These are phyloP conservation scores for Ogataea neopini DNA, from an alignment of 805 yeast genomes.

Conservation along the genomic window DNA sequence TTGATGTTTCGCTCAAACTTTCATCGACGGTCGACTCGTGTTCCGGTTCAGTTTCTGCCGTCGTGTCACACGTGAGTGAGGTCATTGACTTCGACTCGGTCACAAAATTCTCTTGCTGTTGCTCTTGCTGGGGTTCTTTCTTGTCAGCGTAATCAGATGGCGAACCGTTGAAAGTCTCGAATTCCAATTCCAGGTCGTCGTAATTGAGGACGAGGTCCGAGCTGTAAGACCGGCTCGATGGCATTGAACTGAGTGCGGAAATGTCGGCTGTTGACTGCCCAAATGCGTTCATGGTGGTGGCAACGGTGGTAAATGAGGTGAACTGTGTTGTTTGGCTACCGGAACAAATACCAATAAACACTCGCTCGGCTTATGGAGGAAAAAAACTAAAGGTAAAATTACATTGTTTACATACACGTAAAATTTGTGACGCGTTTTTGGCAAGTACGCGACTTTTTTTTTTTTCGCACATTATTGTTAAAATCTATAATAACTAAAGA, in stretches of 20 bases:
- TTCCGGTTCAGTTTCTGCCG: slow-evolving; percentile 27
- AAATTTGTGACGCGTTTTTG: background rate
- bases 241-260: slow-evolving; percentile 4
- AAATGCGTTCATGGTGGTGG: slow-evolving; percentile 4
- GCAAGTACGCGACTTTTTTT: slow-evolving; percentile 1
- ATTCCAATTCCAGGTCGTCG: slow-evolving; percentile 34
- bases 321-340: background rate
- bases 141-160: slow-evolving; percentile 30
- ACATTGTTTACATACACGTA: slow-evolving; percentile 4
- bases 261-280: slow-evolving; percentile 4
- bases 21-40: slow-evolving; percentile 16
- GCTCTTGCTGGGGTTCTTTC: background rate
- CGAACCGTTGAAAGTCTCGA: slow-evolving; percentile 35
- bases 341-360: background rate
- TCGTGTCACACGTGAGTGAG: slow-evolving; percentile 24
- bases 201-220: slow-evolving; percentile 25
- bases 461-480: background rate
- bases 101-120: background rate
- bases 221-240: slow-evolving; percentile 22
- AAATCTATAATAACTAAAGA: background rate
- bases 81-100: slow-evolving; percentile 18
- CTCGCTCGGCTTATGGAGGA: background rate
- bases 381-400: background rate
- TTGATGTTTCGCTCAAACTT: background rate
- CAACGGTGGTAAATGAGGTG: background rate